phyloP scores from a whole-genome alignment of 345 rosid species.

The Eutrema japonicum region DNA sequence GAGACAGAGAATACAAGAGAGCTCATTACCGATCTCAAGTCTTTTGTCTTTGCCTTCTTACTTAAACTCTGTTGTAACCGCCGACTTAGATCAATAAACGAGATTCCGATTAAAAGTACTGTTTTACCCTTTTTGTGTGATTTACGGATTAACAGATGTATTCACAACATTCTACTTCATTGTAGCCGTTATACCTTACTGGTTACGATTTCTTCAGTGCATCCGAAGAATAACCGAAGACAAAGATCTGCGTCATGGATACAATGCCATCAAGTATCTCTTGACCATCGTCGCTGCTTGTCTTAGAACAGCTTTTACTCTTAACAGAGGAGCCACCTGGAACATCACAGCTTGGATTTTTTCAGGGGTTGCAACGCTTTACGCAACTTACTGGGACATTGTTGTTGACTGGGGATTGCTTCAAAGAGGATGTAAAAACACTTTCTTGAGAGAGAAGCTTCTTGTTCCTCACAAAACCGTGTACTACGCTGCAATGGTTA shows the following conservation, averaged over 20 bases:
- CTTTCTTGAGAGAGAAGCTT: slow-evolving; percentile 74
- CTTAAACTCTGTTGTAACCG: no score
- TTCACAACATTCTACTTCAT: slow-evolving; percentile 56
- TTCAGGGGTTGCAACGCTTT: slow-evolving; percentile 54
- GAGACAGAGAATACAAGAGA: no score
- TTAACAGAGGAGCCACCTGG: slow-evolving; percentile 47
- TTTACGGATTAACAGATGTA: no score
- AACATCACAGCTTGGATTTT: slow-evolving; percentile 51
- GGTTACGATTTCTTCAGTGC: slow-evolving; percentile 66
- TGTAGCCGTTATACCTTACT: slow-evolving; percentile 61
- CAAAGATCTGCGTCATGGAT: slow-evolving; percentile 52
- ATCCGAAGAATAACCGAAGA: slow-evolving; percentile 64
- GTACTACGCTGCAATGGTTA: slow-evolving; percentile 64
- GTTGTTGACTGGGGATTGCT: slow-evolving; percentile 76
- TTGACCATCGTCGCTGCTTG: slow-evolving; percentile 61
- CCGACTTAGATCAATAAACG: no score
- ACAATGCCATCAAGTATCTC: slow-evolving; percentile 64
- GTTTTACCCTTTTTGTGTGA: no score
- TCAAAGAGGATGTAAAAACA: slow-evolving; percentile 54
- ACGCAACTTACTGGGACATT: slow-evolving; percentile 69
- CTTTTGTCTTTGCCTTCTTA: no score
- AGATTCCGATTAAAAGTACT: no score
- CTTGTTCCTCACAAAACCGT: slow-evolving; percentile 55
- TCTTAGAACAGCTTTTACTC: slow-evolving; percentile 58
- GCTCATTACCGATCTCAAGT: no score